Conservation (phyloP, 2,329 filamentous ascomycete genomes). For the Pseudogymnoascus sp. region DNA sequence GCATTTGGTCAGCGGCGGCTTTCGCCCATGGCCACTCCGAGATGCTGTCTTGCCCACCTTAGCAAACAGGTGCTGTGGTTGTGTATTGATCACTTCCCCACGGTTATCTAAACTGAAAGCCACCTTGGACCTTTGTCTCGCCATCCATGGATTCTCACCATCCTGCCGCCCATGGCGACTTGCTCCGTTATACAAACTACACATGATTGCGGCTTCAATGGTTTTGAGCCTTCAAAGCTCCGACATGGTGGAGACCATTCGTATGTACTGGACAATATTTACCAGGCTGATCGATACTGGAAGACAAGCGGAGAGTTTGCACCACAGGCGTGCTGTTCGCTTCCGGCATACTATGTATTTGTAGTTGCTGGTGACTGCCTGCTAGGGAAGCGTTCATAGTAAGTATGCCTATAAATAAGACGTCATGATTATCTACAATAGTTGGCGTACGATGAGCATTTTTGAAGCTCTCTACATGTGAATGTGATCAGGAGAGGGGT, state of each 20-base stretch:
- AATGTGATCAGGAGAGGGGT: neutral
- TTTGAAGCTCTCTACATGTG: neutral
- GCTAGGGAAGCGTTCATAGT: neutral
- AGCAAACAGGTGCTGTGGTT: neutral
- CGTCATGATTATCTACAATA: neutral
- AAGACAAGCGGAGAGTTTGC: neutral
- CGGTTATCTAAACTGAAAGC: neutral
- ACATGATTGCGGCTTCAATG: neutral
- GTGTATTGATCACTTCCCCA: neutral
- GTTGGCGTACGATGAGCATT: neutral
- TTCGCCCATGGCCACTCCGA: neutral
- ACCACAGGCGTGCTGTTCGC: neutral
- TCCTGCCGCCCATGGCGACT: neutral
- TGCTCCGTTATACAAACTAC: neutral
- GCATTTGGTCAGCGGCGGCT: neutral
- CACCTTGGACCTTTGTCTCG: neutral
- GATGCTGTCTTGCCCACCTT: neutral
- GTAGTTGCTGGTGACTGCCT: neutral
- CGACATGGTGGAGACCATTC: neutral
- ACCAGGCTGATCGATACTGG: neutral
- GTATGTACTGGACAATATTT: neutral
- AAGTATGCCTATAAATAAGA: neutral
- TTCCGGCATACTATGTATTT: neutral
- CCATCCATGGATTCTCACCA: neutral
- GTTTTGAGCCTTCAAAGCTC: neutral